phyloP scores from a whole-genome alignment of 2,329 filamentous ascomycete genomes.

The Colletotrichum caudatum region DNA sequence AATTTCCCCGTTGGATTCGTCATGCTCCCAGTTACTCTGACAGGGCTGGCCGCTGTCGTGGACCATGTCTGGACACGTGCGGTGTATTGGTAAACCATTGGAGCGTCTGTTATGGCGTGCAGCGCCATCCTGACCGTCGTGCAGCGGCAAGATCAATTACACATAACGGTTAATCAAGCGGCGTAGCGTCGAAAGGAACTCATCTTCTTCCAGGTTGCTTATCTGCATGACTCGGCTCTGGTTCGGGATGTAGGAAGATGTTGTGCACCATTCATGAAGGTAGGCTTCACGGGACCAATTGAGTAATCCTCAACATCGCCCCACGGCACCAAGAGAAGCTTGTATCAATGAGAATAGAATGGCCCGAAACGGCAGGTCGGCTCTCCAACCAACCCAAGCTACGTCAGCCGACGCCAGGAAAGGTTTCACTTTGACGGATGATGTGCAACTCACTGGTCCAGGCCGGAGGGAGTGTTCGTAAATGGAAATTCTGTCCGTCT shows the following conservation, averaged over 20 bases:
- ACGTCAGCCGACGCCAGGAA: background rate
- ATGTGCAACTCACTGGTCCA: too few species aligned
- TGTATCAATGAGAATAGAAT: too few species aligned
- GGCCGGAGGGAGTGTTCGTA: too few species aligned
- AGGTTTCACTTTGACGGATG: background rate
- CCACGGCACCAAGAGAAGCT: background rate
- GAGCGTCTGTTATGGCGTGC: background rate
- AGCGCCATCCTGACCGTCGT: too few species aligned
- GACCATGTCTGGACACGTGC: too few species aligned
- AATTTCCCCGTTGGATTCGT: background rate
- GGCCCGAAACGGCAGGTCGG: too few species aligned
- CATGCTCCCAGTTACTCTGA: background rate
- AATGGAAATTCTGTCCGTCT: background rate
- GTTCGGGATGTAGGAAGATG: background rate
- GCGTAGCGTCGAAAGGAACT: background rate
- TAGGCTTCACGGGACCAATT: background rate
- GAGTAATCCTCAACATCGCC: background rate
- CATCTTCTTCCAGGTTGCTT: background rate
- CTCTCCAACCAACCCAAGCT: too few species aligned
- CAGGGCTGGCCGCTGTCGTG: background rate
- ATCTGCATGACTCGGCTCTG: background rate
- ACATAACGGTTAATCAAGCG: too few species aligned
- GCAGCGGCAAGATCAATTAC: background rate
- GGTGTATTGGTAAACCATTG: too few species aligned
- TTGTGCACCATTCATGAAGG: background rate